Evolutionary conservation across 2,329 filamentous ascomycete genomes (phyloP).

Genomic region (Harringtonia aguacate): DNA sequence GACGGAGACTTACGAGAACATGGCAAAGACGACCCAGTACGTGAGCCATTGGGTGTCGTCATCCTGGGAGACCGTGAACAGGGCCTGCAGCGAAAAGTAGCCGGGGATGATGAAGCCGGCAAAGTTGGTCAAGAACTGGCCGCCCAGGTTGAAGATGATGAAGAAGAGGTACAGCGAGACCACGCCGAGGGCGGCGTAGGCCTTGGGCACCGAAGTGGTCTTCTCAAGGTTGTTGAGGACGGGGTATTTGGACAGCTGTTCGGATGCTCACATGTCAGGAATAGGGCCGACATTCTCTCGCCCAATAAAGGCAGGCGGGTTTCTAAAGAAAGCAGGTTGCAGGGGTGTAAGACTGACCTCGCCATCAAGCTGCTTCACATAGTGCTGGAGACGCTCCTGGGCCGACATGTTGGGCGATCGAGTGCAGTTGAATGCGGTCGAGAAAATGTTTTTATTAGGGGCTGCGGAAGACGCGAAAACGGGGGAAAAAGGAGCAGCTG

Average conservation of each 20-base stretch:
- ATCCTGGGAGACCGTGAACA: conserved; percentile 59
- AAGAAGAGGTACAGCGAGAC: conserved; percentile 79
- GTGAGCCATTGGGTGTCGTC: conserved; percentile 78
- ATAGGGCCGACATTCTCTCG: neutral
- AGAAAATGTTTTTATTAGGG: neutral
- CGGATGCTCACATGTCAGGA: neutral
- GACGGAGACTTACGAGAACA: conserved; percentile 51
- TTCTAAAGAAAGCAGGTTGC: neutral
- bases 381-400: conserved; percentile 67
- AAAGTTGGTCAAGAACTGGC: conserved; percentile 78
- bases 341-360: conserved; percentile 48
- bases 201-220: conserved; percentile 73
- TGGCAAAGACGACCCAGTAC: conserved; percentile 81
- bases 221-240: conserved; percentile 77
- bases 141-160: conserved; percentile 85
- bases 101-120: conserved; percentile 74
- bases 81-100: conserved; percentile 72
- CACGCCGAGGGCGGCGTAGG: conserved; percentile 69
- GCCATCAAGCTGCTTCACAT: conserved; percentile 70
- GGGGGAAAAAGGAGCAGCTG: neutral
- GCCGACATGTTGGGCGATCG: conserved; percentile 49
- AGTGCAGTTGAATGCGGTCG: neutral
- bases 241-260: conserved; percentile 76
- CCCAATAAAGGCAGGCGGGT: neutral
- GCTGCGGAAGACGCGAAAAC: too few species aligned